phyloP scores from a whole-genome alignment of 805 yeast species.

The Komagataella kurtzmanii region DNA sequence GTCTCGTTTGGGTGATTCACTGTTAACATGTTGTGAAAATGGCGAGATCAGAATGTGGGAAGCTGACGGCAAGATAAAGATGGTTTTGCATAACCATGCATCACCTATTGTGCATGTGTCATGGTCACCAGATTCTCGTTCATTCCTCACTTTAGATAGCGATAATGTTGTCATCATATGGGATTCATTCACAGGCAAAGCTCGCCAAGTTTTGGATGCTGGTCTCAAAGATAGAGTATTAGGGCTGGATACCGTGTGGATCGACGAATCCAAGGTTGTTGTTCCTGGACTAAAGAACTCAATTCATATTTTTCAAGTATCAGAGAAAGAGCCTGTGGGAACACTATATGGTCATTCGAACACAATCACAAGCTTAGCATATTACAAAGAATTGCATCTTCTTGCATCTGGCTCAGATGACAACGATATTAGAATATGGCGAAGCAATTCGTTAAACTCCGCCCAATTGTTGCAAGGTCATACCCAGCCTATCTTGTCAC shows the following conservation, averaged over 20 bases:
- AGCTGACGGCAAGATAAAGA: constrained; percentile 49
- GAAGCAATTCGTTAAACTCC: constrained; percentile 43
- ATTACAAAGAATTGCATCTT: constrained; percentile 35
- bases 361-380: constrained; percentile 40
- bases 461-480: constrained; percentile 38
- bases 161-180: constrained; percentile 45
- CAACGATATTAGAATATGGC: constrained; percentile 61
- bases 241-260: constrained; percentile 61
- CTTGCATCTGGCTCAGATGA: constrained; percentile 76
- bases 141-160: constrained; percentile 46
- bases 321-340: constrained; percentile 33
- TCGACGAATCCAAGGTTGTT: constrained; percentile 55
- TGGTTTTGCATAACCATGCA: constrained; percentile 37
- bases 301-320: constrained; percentile 40
- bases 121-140: constrained; percentile 48
- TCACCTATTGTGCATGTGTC: constrained; percentile 38
- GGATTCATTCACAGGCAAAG: constrained; percentile 45
- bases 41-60: constrained; percentile 81
- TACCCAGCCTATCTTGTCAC: constrained; percentile 39
- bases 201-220: constrained; percentile 25
- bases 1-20: constrained; percentile 50
- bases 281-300: constrained; percentile 47
- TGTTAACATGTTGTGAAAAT: constrained; percentile 50
- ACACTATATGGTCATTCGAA: constrained; percentile 52
- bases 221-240: constrained; percentile 5